Evolutionary conservation across 2,329 filamentous ascomycete genomes (phyloP), one percentile per base, ranked within the genome.

Genomic region (Magnaporthiopsis poae): DNA sequence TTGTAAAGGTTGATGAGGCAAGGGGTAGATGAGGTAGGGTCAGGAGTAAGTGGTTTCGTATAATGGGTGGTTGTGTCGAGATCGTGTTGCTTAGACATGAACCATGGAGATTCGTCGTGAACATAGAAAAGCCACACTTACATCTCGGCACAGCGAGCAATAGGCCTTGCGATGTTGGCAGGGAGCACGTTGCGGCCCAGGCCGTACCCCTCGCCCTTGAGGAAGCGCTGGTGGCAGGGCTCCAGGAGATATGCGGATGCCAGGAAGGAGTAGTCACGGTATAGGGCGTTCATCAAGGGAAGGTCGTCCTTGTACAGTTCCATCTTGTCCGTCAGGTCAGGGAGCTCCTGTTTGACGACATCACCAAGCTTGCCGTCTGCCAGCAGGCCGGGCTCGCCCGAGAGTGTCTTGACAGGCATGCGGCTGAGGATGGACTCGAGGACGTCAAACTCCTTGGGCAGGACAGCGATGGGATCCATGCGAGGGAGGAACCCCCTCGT

Each of bases 181-280:
- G 93, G 93, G 71, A 97, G 78, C 29, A 85, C 81, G 68, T 92
- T 85, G 61, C 92, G 81, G 3, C 88, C 92, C 61, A 96, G 79
- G 0, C 92, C 92, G 75, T 96, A 96, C 0, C 83, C 82, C 74
- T 90, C 87, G 0, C 88, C 89, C 76, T 85, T 88, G 68, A 89
- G 72, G 73, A 87, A 88, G 59, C 84, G 84, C 79, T 91, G 84
- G 78, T 95, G 93, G 76, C 93, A 97, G 13, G 93, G 93, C 81
- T 97, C 93, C 36, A 97, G 86, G 36, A 97, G 82, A 75, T 96
- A 96, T 0, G 92, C 90, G 31, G 91, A 96, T 5, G 92, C 90
- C 36, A 96, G 80, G 81, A 96, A 97, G 18, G 90, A 90, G 76
- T 96, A 97, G 79, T 97, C 93, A 27, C 93, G 85, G 77, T 96